phyloP scores from a whole-genome alignment of 208 protist species.

The Acanthamoeba lugdunensis region DNA sequence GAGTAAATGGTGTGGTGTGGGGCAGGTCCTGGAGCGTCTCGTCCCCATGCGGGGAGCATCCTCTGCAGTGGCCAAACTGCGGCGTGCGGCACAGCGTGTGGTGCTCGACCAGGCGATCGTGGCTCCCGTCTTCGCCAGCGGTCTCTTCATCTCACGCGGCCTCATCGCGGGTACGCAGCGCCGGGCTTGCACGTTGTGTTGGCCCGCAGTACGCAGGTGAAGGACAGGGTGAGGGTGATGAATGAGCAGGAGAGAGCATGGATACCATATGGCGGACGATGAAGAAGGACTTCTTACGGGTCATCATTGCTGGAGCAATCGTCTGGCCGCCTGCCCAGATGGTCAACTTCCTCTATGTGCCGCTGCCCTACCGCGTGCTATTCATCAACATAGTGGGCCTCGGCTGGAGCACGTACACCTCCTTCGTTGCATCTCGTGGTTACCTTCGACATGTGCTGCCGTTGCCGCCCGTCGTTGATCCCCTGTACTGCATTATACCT shows the following conservation, averaged over 20 bases:
- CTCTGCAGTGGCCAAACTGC: background rate
- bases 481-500: too few species aligned
- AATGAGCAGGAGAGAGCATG: background rate
- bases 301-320: background rate
- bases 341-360: constrained; percentile 55
- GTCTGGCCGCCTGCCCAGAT: constrained; percentile 18
- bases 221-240: too few species aligned
- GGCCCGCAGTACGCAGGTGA: too few species aligned
- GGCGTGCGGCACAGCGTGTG: background rate
- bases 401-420: background rate
- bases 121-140: constrained; percentile 16
- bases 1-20: background rate
- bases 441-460: too few species aligned
- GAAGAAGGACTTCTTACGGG: background rate
- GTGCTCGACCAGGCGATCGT: constrained; percentile 16
- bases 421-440: too few species aligned
- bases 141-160: constrained; percentile 35
- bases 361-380: constrained; percentile 30
- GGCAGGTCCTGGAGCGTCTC: background rate
- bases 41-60: background rate
- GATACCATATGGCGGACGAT: background rate
- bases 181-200: too few species aligned
- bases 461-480: too few species aligned
- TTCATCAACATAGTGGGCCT: constrained; percentile 68
- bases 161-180: constrained; percentile 12